Percentiles rank a stretch among this genome's conserved stretches.
phyloP scores from a whole-genome alignment of 169 alveolate species.

The Plasmodium chabaudi region DNA sequence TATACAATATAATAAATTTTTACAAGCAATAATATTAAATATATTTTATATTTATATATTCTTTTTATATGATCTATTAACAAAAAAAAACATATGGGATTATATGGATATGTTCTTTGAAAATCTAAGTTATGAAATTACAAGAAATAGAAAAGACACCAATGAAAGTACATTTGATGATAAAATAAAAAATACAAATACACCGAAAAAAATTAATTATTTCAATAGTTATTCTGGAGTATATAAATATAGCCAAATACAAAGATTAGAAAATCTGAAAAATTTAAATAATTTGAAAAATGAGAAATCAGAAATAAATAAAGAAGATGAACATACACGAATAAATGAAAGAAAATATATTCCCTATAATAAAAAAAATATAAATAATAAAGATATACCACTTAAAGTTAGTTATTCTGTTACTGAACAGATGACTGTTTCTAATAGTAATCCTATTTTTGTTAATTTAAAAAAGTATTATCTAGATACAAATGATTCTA shows the following conservation, averaged over 20 bases:
- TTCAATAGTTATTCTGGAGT: not conserved
- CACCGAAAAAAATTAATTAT: constrained; percentile 5
- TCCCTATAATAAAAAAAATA: no score
- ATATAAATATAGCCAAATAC: no score
- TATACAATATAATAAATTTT: constrained; percentile 69
- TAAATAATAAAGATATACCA: no score
- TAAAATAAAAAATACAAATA: not conserved
- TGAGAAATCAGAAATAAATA: no score
- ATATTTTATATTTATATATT: constrained; percentile 52
- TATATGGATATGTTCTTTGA: constrained; percentile 34
- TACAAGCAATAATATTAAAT: constrained; percentile 63
- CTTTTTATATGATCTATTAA: constrained; percentile 40
- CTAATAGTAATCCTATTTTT: no score
- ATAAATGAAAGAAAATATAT: no score
- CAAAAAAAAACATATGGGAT: constrained; percentile 37
- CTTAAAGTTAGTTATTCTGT: no score
- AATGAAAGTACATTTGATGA: constrained; percentile 7
- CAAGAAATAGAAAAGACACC: not conserved
- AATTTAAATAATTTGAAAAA: no score
- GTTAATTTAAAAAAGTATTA: no score
- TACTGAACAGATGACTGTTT: no score
- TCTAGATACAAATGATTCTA: constrained; percentile 17
- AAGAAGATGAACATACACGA: no score
- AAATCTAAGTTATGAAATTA: not conserved
- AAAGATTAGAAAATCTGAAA: no score